Conservation (phyloP, 2,329 filamentous ascomycete species). For the Penicillium polonicum region DNA sequence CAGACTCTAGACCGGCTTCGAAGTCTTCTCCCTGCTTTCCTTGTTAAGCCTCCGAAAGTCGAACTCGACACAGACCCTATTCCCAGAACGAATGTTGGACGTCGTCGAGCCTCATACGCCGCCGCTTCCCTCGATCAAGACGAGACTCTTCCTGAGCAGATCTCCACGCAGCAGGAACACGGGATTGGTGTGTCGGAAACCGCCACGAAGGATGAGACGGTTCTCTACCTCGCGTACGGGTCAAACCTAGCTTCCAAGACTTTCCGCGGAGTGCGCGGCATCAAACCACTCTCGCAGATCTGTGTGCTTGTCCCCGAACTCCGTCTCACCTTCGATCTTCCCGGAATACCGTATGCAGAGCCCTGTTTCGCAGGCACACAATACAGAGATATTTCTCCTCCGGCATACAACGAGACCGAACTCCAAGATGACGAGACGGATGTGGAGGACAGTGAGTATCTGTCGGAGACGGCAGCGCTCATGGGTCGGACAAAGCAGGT, state of each 20-base stretch:
- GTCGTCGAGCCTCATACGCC: slow-evolving; percentile 16
- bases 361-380: slow-evolving; percentile 88
- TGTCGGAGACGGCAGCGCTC: slow-evolving; percentile 37
- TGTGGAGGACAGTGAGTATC: slow-evolving; percentile 5
- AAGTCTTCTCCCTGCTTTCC: slow-evolving; percentile 1
- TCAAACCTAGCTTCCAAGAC: slow-evolving; percentile 81
- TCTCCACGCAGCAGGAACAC: slow-evolving; percentile 17
- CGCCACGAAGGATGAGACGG: slow-evolving; percentile 45
- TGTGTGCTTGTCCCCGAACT: slow-evolving; percentile 80
- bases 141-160: slow-evolving; percentile 17
- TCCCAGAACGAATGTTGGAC: slow-evolving; percentile 17
- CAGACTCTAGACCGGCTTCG: slow-evolving; percentile 16
- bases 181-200: slow-evolving; percentile 10
- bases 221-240: slow-evolving; percentile 85
- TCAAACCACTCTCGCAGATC: slow-evolving; percentile 75
- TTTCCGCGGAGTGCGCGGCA: slow-evolving; percentile 73
- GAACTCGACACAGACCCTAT: slow-evolving; percentile 7
- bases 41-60: neutral
- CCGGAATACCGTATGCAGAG: slow-evolving; percentile 81
- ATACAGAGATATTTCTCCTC: slow-evolving; percentile 50
- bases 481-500: slow-evolving; percentile 16
- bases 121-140: slow-evolving; percentile 21
- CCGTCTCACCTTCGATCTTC: slow-evolving; percentile 77
- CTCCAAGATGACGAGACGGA: slow-evolving; percentile 9
- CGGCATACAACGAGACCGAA: neutral